phyloP scores from a whole-genome alignment of 805 yeast genomes.

The Lipomyces mesembrius region DNA sequence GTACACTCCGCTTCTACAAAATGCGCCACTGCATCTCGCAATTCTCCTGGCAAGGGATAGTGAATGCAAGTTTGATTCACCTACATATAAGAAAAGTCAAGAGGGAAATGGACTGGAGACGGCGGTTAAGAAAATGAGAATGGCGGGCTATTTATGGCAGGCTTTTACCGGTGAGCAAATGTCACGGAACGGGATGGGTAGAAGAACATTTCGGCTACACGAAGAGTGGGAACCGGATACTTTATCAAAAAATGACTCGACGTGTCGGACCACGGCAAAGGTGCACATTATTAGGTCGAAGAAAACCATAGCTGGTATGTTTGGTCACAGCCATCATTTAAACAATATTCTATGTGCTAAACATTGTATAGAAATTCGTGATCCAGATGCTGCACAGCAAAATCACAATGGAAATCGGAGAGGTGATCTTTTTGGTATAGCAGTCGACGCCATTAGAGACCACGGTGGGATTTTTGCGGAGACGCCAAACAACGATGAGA shows the following conservation, averaged over 20 bases:
- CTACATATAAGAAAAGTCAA: constrained; percentile 47
- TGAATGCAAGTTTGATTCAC: constrained; percentile 62
- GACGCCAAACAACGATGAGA: constrained; percentile 47
- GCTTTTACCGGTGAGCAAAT: constrained; percentile 91
- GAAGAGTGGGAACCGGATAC: constrained; percentile 67
- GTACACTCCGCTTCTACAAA: constrained; percentile 61
- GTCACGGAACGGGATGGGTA: constrained; percentile 76
- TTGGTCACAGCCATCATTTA: not conserved
- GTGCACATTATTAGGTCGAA: constrained; percentile 76
- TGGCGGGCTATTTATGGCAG: constrained; percentile 87
- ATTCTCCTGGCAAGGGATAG: constrained; percentile 78
- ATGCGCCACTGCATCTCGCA: constrained; percentile 83
- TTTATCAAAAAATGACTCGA: constrained; percentile 53
- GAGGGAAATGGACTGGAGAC: constrained; percentile 72
- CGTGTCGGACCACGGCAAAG: constrained; percentile 63
- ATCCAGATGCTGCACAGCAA: constrained; percentile 86
- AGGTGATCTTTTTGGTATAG: constrained; percentile 79
- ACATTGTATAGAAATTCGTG: constrained; percentile 59
- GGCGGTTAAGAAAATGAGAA: constrained; percentile 73
- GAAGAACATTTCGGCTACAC: constrained; percentile 72
- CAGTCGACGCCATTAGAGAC: constrained; percentile 68
- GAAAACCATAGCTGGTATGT: constrained; percentile 55
- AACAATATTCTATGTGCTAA: not conserved
- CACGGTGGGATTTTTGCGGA: constrained; percentile 59
- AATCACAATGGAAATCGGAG: constrained; percentile 69